Base-by-base conservation (phyloP, 257 asterid species). In the Avicennia marina region DNA sequence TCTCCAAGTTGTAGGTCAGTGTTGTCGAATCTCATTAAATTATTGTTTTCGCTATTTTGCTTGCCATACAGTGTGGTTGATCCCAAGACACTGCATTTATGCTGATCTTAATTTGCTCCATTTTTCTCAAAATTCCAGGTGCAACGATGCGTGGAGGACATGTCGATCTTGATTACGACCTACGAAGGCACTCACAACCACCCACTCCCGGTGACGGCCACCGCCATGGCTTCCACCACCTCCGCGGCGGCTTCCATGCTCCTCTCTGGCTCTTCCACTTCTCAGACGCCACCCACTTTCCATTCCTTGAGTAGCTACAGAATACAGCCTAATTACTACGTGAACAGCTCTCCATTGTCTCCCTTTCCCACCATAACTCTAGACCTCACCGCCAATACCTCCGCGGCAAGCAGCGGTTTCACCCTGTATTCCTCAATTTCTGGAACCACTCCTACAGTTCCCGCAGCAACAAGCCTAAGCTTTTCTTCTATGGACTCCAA, bases 211-310 rank as follows among this genome's bases (percentile, higher is more conserved):
- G 43, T 64, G 31, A 70, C 94, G 2, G 98, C 96, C 72, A 82
- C 95, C 7, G 95, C 95, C 31, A 85, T 90, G 96, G 96, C 95
- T 43, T 85, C 98, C 72, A 78, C 96, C 55, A 90, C 98, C 40
- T 79, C 96, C 0, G 96, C 98, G 1, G 98, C 96, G 7, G 98
- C 94, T 2, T 76, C 96, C 75, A 85, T 87, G 95, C 94, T 90
- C 74, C 84, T 90, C 68, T 82, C 96, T 12, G 89, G 91, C 63
- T 77, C 96, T 40, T 64, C 96, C 34, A 56, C 69, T 8, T 72
- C 94, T 29, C 84, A 64, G 64, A 39, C 62, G 11, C 36, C 58
- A 48, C 51, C 71, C 43, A 49, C 60, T 41, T 51, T 50, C 32
- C 70, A 62, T 15, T 53, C 68, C 34, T 41, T 52, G 0, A 65